Evolutionary conservation across 768 basidiomycete genomes (phyloP).

Genomic region (Xerocomus potaroensis): DNA sequence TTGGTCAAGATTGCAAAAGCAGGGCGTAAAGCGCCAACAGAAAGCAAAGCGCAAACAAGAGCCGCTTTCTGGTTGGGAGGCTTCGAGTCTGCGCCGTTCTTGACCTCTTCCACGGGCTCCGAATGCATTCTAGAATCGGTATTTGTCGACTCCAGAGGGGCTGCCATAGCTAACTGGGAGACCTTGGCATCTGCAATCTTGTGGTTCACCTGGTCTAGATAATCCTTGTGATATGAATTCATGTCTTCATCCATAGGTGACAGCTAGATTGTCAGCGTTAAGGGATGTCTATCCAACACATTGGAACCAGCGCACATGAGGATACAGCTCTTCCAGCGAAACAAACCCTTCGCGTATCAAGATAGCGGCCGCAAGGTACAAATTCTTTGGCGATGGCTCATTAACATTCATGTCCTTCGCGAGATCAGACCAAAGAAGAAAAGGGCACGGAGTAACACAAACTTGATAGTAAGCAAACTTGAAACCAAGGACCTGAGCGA

Average conservation of each 20-base stretch:
- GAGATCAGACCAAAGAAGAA: constrained; percentile 12
- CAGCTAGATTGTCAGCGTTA: constrained; percentile 43
- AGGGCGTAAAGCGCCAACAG: constrained; percentile 79
- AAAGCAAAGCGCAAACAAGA: constrained; percentile 73
- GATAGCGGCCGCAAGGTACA: constrained; percentile 81
- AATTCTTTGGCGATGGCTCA: constrained; percentile 62
- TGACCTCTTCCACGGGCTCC: constrained; percentile 36
- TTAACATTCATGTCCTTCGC: constrained; percentile 50
- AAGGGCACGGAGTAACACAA: neutral
- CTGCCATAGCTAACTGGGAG: constrained; percentile 82
- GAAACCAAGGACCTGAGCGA: constrained; percentile 95
- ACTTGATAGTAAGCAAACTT: constrained; percentile 93
- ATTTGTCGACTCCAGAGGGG: constrained; percentile 60
- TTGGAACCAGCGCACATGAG: constrained; percentile 61
- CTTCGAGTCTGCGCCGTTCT: constrained; percentile 36
- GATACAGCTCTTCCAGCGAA: constrained; percentile 81
- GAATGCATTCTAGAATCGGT: constrained; percentile 38
- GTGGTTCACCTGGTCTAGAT: constrained; percentile 56
- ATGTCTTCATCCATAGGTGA: constrained; percentile 75
- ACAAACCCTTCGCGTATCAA: constrained; percentile 89
- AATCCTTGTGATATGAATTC: constrained; percentile 61
- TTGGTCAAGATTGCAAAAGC: constrained; percentile 75
- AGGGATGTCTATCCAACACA: neutral
- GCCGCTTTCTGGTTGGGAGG: constrained; percentile 75
- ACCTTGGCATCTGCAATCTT: constrained; percentile 64